Evolutionary conservation across 345 rosid genomes (phyloP), one percentile per base, ranked within the genome.

Genomic region (Aegle marmelos): DNA sequence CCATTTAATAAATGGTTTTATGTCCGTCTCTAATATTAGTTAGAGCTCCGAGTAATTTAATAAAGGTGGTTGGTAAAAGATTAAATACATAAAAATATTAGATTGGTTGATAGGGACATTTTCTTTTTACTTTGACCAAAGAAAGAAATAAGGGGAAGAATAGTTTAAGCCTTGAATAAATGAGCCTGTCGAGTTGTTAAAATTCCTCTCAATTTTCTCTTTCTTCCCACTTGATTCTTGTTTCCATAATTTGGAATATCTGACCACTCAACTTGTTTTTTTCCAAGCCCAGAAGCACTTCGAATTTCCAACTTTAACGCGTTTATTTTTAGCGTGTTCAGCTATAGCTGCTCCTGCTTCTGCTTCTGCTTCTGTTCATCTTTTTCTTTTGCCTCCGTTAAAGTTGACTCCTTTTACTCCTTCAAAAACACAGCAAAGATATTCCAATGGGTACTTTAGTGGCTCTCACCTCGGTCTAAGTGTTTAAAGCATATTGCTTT

Each of bases 401-500:
- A 67, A 72, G 76, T 31, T 9, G 34, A 27, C 31, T 30, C 56
- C 16, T 68, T 78, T 72, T 45, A 63, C 37, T 24, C 45, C 61
- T 62, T 76, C n/a, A 33, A 72, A 75, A 75, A 82, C 83, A 60
- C 83, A 82, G 78, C 83, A 80, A 30, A 63, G 33, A 41, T 61
- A 72, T 80, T 81, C 80, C 68, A 17, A 28, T 50, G 27, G 27
- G 61, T 30, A 24, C 39, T 70, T 50, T 70, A 19, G 2, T 53
- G 60, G 36, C 74, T 36, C 65, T 82, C 85, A 56, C 88, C 86
- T 86, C 79, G 87, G 79, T 84, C 80, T 50, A 78, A 69, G 78
- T 74, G 87, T 85, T 13, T 83, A 88, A 87, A 88, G 87, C 82
- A 37, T 76, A 30, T 78, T 78, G 79, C 84, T 83, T 80, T 64